phyloP scores from a whole-genome alignment of 2,329 filamentous ascomycete species.

The Calonectria pseudoreteaudii region DNA sequence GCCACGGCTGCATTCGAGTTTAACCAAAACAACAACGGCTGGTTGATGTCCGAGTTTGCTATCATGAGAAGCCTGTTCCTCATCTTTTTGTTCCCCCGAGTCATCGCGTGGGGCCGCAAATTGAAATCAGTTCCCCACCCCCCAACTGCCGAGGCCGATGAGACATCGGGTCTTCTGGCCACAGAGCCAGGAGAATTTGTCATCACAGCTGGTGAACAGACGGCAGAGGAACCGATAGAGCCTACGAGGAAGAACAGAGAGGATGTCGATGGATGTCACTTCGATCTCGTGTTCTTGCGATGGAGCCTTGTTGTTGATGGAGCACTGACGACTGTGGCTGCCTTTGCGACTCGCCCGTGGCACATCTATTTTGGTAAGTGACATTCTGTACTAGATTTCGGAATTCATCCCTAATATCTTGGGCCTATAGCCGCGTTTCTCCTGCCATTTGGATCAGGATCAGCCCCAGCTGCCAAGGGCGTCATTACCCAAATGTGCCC shows the following conservation, averaged over 20 bases:
- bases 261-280: conserved; percentile 63
- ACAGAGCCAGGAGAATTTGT: conserved; percentile 56
- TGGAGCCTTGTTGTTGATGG: conserved; percentile 76
- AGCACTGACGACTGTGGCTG: conserved; percentile 70
- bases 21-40: conserved; percentile 66
- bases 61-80: conserved; percentile 67
- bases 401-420: neutral
- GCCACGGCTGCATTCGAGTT: conserved; percentile 67
- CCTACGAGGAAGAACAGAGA: conserved; percentile 38
- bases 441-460: conserved; percentile 76
- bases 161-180: conserved; percentile 42
- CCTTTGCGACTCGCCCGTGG: conserved; percentile 72
- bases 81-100: conserved; percentile 64
- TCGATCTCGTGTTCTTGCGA: conserved; percentile 76
- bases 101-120: conserved; percentile 60
- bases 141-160: conserved; percentile 21
- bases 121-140: conserved; percentile 15
- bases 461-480: conserved; percentile 76
- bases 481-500: conserved; percentile 80
- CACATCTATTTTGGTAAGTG: conserved; percentile 72
- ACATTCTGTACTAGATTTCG: rapidly evolving
- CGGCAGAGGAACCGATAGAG: conserved; percentile 58
- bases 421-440: conserved; percentile 67
- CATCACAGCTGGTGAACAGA: conserved; percentile 52
- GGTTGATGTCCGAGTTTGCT: conserved; percentile 67